These are phyloP conservation scores for Isatis tinctoria DNA, from an alignment of 345 rosid genomes.

Conservation along the genomic window DNA sequence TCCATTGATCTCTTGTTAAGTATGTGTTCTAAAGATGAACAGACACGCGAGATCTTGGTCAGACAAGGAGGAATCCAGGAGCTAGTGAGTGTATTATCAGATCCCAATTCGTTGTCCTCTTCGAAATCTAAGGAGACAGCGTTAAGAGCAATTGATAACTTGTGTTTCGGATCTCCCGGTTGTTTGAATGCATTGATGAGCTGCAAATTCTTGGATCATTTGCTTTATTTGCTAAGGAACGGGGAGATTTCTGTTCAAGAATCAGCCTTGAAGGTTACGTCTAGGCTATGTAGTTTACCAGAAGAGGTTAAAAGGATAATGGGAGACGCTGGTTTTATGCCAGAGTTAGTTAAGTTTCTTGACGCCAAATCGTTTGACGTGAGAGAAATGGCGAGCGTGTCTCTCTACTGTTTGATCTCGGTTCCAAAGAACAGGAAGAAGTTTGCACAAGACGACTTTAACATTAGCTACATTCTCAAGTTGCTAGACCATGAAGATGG, in stretches of 20 bases:
- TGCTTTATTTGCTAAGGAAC: conserved; percentile 50
- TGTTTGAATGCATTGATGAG: conserved; percentile 41
- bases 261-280: conserved; percentile 63
- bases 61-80: conserved; percentile 65
- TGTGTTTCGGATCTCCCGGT: conserved; percentile 57
- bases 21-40: conserved; percentile 62
- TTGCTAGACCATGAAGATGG: conserved; percentile 58
- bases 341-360: conserved; percentile 68
- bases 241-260: conserved; percentile 79
- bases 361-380: conserved; percentile 74
- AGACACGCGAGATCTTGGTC: conserved; percentile 45
- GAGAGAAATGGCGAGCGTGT: conserved; percentile 70
- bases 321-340: conserved; percentile 82
- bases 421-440: conserved; percentile 64
- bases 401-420: conserved; percentile 52
- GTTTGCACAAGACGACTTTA: conserved; percentile 66
- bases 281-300: conserved; percentile 49
- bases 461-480: conserved; percentile 54
- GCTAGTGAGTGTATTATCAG: conserved; percentile 50
- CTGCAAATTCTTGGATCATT: conserved; percentile 54
- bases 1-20: conserved; percentile 62
- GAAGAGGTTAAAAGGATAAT: conserved; percentile 66
- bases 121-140: conserved; percentile 63
- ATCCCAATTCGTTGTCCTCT: conserved; percentile 43
- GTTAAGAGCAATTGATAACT: conserved; percentile 59